Evolutionary conservation across 192 early-diverging fungal species (phyloP).

Genomic region (Coemansia asiatica): DNA sequence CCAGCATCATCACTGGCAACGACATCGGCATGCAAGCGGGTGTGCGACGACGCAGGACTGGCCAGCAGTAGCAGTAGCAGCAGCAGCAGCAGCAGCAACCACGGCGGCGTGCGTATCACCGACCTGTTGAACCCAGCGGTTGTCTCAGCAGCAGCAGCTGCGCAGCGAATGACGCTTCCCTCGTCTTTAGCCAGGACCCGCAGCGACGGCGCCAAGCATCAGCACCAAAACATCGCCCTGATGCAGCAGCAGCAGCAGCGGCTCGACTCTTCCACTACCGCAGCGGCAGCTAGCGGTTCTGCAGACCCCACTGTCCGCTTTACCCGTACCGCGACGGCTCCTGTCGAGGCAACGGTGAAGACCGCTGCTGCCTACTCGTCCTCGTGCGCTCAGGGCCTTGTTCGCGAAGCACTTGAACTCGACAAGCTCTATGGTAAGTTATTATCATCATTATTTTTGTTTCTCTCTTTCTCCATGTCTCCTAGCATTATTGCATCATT

Average conservation of each 20-base stretch:
- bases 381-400: slow-evolving; percentile 31
- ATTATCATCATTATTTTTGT: too few relatives aligned
- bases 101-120: slow-evolving; percentile 45
- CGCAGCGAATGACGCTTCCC: slow-evolving; percentile 44
- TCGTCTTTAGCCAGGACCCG: slow-evolving; percentile 33
- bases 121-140: slow-evolving; percentile 51
- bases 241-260: slow-evolving; percentile 36
- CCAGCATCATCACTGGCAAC: not conserved
- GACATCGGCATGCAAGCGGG: not conserved
- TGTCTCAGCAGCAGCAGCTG: slow-evolving; percentile 22
- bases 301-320: slow-evolving; percentile 22
- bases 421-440: slow-evolving; percentile 57
- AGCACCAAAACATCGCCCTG: slow-evolving; percentile 35
- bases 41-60: not conserved
- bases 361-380: slow-evolving; percentile 11
- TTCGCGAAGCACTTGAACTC: slow-evolving; percentile 51
- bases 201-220: slow-evolving; percentile 46
- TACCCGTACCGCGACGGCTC: slow-evolving; percentile 44
- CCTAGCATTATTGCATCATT: not conserved
- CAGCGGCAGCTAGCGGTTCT: not conserved
- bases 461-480: too few relatives aligned
- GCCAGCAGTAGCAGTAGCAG: not conserved
- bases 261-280: slow-evolving; percentile 10
- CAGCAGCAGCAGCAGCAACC: slow-evolving; percentile 6
- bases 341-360: slow-evolving; percentile 9